Base-by-base conservation (phyloP, 257 asterid genomes). In the Thymus mandschuricus region DNA sequence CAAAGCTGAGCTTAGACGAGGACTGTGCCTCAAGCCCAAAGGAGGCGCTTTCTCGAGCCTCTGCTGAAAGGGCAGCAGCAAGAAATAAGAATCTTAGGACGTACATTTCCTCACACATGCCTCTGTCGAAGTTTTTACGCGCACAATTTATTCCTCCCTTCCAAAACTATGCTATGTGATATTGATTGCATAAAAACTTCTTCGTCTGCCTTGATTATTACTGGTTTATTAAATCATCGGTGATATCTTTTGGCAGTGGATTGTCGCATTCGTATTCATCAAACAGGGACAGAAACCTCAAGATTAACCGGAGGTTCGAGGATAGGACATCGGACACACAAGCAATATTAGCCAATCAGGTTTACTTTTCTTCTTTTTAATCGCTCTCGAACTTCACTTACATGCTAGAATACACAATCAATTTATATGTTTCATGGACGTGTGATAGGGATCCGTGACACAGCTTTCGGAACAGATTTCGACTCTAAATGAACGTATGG, bases 381-480 rank as follows among this genome's bases (percentile, higher is more conserved):
- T 67, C 29, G 34, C 27, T 60, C 35, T 68, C 70, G 31, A 52
- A 27, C 64, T 46, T 64, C 49, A 13, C 9, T 45, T 66, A 29
- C 63, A 55, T 50, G 34, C 46, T 57, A 10, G 49, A 51, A 46
- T 58, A 30, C 52, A 21, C 21, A 21, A 28, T 54, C 67, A 1
- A 11, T n/a, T 27, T 50, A 3, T 50, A 29, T 6, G 44, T 45
- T 76, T 49, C 59, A 46, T 28, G 41, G 10, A 35, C 44, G 34
- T 55, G 34, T 48, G 48, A 43, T 71, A 87, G 97, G 98, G 91
- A 76, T 81, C 92, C 40, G 82, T 83, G 45, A 64, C 81, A 9
- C 99, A 86, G 28, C 91, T 95, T 54, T 89, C 91, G 8, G 99
- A 95, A 85, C 98, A 92, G 68, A 90, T 95, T 30, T 87, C 96